Conservation (phyloP, 2,329 filamentous ascomycete genomes). For the Lecanosticta acicola region DNA sequence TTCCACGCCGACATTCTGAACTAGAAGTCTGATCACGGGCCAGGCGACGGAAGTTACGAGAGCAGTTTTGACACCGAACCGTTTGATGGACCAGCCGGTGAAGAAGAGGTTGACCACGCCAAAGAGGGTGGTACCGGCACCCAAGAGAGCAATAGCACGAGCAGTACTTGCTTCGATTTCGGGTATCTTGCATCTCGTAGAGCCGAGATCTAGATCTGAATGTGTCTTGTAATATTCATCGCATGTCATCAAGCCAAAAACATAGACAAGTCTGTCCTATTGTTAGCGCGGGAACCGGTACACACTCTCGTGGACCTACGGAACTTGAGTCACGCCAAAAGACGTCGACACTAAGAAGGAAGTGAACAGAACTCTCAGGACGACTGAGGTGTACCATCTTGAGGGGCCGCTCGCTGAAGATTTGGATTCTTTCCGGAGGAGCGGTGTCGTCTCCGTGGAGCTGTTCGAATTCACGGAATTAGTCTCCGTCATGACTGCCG, state of each 20-base stretch:
- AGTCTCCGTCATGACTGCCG: slow-evolving; percentile 1
- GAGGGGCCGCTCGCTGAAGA: background rate
- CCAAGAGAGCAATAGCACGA: slow-evolving; percentile 57
- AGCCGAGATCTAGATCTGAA: slow-evolving; percentile 41
- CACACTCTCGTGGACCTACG: too few species aligned
- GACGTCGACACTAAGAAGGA: slow-evolving; percentile 55
- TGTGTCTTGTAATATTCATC: slow-evolving; percentile 61
- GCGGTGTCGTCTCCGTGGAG: slow-evolving; percentile 4
- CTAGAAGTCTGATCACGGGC: slow-evolving; percentile 56
- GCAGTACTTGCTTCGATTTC: slow-evolving; percentile 62
- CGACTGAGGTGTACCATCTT: slow-evolving; percentile 25
- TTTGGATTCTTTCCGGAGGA: slow-evolving; percentile 8
- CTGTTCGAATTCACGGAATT: slow-evolving; percentile 4
- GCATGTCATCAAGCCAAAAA: slow-evolving; percentile 67
- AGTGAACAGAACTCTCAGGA: slow-evolving; percentile 50
- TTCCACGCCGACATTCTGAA: slow-evolving; percentile 61
- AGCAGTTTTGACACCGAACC: slow-evolving; percentile 57
- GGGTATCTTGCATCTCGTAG: slow-evolving; percentile 54
- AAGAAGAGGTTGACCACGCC: slow-evolving; percentile 64
- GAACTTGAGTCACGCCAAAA: slow-evolving; percentile 48
- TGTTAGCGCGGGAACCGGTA: too few species aligned
- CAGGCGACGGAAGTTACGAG: slow-evolving; percentile 59
- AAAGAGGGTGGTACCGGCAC: slow-evolving; percentile 62
- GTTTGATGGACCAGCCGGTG: slow-evolving; percentile 61
- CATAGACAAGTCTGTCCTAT: slow-evolving; percentile 48